These are phyloP conservation scores for Waltergamsia citrina DNA, from an alignment of 2,329 filamentous ascomycete genomes.

Conservation along the genomic window DNA sequence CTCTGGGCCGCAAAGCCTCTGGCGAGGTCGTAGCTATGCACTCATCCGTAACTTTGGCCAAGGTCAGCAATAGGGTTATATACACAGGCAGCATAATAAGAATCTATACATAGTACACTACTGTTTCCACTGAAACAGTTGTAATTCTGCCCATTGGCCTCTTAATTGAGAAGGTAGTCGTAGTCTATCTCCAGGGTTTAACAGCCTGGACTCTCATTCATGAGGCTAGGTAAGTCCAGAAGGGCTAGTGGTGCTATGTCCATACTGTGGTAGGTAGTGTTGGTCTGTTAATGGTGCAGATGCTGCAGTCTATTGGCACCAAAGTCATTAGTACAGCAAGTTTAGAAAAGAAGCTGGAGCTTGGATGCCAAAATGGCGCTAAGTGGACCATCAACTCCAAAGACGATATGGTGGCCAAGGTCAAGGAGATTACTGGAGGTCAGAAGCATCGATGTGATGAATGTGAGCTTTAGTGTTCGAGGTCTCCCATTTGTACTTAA, in stretches of 20 bases:
- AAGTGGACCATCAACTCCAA: conserved; percentile 62
- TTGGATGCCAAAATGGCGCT: conserved; percentile 63
- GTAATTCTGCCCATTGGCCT: conserved; percentile 56
- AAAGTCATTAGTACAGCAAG: conserved; percentile 73
- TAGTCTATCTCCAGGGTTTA: conserved; percentile 68
- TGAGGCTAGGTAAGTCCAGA: conserved; percentile 66
- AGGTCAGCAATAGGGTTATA: conserved; percentile 61
- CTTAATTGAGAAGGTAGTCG: conserved; percentile 52
- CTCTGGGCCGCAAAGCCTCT: conserved; percentile 70
- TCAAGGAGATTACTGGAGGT: conserved; percentile 61
- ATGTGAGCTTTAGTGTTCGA: too few species aligned
- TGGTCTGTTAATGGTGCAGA: conserved; percentile 64
- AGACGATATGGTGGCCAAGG: conserved; percentile 48
- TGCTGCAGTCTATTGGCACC: conserved; percentile 64
- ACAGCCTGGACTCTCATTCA: conserved; percentile 73
- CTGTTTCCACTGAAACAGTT: conserved; percentile 41
- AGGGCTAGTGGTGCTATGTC: conserved; percentile 73
- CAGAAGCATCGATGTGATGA: conserved; percentile 68
- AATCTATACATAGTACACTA: conserved; percentile 48
- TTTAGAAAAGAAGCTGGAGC: conserved; percentile 59
- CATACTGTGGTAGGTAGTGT: conserved; percentile 82
- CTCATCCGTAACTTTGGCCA: conserved; percentile 34
- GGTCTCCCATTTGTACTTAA: too few species aligned
- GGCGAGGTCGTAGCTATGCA: conserved; percentile 60
- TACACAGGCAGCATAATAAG: conserved; percentile 42